Evolutionary conservation across 352 stramenopile genomes (phyloP), one percentile per base, ranked within the genome.

Genomic region (Aphanomyces astaci): DNA sequence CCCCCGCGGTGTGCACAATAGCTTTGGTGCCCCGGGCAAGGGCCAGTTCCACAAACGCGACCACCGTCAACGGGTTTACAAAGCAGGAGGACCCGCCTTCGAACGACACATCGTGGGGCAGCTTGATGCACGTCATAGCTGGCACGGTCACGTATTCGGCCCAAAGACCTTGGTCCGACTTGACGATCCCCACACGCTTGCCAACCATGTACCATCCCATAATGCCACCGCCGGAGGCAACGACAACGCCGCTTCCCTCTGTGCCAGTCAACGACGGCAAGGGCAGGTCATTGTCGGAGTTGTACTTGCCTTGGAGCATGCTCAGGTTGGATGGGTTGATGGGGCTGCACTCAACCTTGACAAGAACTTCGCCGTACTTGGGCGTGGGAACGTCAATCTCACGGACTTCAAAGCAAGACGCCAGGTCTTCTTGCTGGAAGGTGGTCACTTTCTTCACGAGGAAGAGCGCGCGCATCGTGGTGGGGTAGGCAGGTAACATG

Each of bases 251-350:
- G 49, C 30, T 71, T 27, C 72, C 72, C 48, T 76, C 72, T 5
- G 32, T 33, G 32, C 72, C 72, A 15, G 25, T 39, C 15, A 33
- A 15, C 17, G 70, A 46, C 45, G 72, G 66, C 31, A 64, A 59
- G 36, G 36, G 24, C 5, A n/a, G 19, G 19, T 70, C 2, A 17
- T 15, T 7, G 7, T 5, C 7, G 24, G 13, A 9, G 22, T 46
- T 22, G 60, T 71, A 52, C 48, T 24, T 25, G 4, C 67, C 52
- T 17, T 53, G 10, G 24, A 69, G 40, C n/a, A 33, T 27, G 63
- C 39, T 63, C 15, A 74, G 33, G 56, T 76, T 72, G 22, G 57
- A 72, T 30, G 72, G 72, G 55, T 76, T 76, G 46, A 76, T 73
- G 5, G 72, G 70, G 4, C 60, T 46, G 54, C 59, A 73, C 11